These are phyloP conservation scores for Cajanus cajan DNA, from an alignment of 306 rosid species.

Conservation along the genomic window DNA sequence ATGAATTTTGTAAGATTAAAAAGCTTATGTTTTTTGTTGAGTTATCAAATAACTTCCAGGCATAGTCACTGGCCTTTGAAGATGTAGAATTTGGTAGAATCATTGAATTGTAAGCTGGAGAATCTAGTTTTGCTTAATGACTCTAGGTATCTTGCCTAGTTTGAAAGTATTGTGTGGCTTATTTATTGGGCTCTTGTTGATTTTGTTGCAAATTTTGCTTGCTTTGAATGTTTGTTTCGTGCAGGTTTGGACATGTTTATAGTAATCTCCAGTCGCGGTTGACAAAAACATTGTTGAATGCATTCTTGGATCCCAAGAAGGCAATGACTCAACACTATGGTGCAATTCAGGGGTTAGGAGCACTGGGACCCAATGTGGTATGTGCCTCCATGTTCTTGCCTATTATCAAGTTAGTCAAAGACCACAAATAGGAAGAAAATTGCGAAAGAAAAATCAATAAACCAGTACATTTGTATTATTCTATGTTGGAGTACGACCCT, in stretches of 20 bases:
- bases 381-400: constrained; percentile 31
- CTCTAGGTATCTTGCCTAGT: background rate
- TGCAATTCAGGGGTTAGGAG: constrained; percentile 80
- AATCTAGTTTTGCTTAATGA: constrained; percentile 5
- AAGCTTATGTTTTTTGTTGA: background rate
- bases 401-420: background rate
- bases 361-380: constrained; percentile 82
- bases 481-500: constrained; percentile 1
- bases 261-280: constrained; percentile 77
- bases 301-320: constrained; percentile 83
- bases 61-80: background rate
- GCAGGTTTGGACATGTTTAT: constrained; percentile 82
- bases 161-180: constrained; percentile 15
- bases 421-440: background rate
- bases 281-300: constrained; percentile 77
- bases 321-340: constrained; percentile 86
- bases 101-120: background rate
- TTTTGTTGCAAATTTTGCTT: background rate
- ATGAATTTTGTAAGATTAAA: constrained; percentile 7
- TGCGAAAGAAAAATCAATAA: constrained; percentile 5
- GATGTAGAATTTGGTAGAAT: constrained; percentile 4
- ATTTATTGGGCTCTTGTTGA: background rate
- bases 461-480: background rate
- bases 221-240: constrained; percentile 19
- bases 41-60: constrained; percentile 7